These are phyloP conservation scores for Ophiostoma triangulosporum DNA, from an alignment of 2,329 filamentous ascomycete genomes.

Conservation along the genomic window DNA sequence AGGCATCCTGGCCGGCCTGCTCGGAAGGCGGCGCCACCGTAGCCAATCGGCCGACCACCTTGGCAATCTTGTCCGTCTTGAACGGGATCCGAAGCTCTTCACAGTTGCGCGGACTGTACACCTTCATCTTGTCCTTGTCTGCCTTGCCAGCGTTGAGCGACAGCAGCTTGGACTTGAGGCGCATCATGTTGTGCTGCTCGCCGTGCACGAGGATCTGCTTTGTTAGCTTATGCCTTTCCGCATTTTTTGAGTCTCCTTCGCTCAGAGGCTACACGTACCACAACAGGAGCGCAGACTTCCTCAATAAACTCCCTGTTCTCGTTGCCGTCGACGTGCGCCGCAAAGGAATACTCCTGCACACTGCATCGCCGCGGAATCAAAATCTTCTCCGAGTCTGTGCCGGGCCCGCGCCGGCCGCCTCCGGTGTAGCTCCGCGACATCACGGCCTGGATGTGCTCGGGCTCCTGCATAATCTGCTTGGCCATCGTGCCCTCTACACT, in stretches of 20 bases:
- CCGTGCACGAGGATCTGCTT: constrained; percentile 73
- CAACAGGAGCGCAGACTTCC: constrained; percentile 79
- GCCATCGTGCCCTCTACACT: constrained; percentile 98
- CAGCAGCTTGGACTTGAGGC: constrained; percentile 84
- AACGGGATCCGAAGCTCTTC: constrained; percentile 93
- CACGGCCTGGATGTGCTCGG: constrained; percentile 85
- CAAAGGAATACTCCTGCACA: constrained; percentile 89
- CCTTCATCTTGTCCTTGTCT: constrained; percentile 71
- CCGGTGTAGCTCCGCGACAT: constrained; percentile 59
- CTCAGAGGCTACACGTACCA: constrained; percentile 47
- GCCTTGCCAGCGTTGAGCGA: constrained; percentile 77
- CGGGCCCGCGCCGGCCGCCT: constrained; percentile 47
- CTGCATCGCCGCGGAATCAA: constrained; percentile 89
- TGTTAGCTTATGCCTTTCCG: neutral
- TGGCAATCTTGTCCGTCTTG: constrained; percentile 86
- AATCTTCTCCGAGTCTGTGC: constrained; percentile 66
- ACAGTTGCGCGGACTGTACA: constrained; percentile 88
- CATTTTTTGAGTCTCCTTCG: neutral
- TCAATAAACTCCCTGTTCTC: constrained; percentile 97
- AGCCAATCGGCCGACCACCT: constrained; percentile 89
- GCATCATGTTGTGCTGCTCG: constrained; percentile 96
- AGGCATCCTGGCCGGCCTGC: constrained; percentile 6
- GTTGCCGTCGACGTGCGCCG: constrained; percentile 88
- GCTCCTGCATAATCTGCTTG: constrained; percentile 87
- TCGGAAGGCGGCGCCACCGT: constrained; percentile 54